Base-by-base conservation (phyloP, 805 yeast species). In the Lipomyces starkeyi region DNA sequence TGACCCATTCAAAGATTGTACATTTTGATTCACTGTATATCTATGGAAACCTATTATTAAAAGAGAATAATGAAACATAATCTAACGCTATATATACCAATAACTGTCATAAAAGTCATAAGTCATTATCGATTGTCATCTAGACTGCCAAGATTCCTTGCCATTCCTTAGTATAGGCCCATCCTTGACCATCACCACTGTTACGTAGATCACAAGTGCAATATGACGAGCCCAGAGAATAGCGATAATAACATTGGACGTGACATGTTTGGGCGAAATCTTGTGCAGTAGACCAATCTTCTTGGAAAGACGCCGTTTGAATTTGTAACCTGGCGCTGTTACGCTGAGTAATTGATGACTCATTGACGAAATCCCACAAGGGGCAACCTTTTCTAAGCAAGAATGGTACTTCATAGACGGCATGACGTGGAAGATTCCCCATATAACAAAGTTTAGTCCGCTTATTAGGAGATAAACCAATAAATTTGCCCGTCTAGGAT, bases 221-320 rank as follows among this genome's bases (percentile, higher is more conserved):
- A 55, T 55, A 29, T 55, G 58, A n/a, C 58, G 32, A 8, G 35
- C 35, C 58, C 58, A 55, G n/a, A 55, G 35, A 29, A 55, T 29
- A 27, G 58, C 20, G 27, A 53, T 17, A 7, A 53, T 53, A 9
- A 53, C 34, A 14, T 6, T 29, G 11, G 34, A 53, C 34, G 56
- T 29, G 32, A 53, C 6, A 53, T 53, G 56, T 25, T 25, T 22
- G 22, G 22, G 17, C 56, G 56, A 53, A 25, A 25, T 11, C 56
- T 53, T 53, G 17, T 29, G 34, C n/a, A 29, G 8, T 3, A 25
- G 9, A 9, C 34, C 22, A 17, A 25, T 6, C 29, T 53, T 25
- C 32, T 14, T 53, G 35, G 56, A 25, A 25, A n/a, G 27, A 8
- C 32, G n/a, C 32, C 8, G 0, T 20, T 11, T 29, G 34, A 53